Percentiles rank a stretch among this genome's conserved stretches.
phyloP scores from a whole-genome alignment of 2,329 filamentous ascomycete species.

The Aspergillus nomiae region DNA sequence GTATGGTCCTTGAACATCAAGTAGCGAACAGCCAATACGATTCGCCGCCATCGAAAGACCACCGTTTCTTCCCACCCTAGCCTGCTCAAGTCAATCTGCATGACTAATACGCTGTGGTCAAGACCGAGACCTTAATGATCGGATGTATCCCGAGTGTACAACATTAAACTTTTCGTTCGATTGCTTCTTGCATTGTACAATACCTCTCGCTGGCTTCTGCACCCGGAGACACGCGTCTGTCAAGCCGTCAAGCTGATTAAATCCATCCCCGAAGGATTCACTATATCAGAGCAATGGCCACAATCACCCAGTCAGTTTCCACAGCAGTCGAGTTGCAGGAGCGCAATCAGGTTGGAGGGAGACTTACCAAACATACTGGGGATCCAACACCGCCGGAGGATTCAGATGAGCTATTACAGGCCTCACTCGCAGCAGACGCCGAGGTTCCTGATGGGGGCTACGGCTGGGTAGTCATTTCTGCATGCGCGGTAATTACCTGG shows the following conservation, averaged over 20 bases:
- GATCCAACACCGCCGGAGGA: neutral
- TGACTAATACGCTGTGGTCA: neutral
- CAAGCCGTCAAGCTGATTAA: neutral
- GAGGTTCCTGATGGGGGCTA: conserved; percentile 36
- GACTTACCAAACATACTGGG: neutral
- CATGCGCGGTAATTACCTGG: conserved; percentile 56
- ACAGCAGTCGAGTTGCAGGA: neutral
- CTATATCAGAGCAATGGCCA: neutral
- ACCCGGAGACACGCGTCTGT: neutral
- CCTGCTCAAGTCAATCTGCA: neutral
- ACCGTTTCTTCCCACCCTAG: neutral
- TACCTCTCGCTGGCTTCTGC: neutral
- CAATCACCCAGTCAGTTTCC: neutral
- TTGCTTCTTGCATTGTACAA: neutral
- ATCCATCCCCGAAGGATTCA: neutral
- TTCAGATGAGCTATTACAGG: conserved; percentile 42
- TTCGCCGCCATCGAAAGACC: neutral
- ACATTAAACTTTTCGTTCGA: neutral
- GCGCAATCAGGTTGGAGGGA: neutral
- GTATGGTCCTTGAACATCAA: no score
- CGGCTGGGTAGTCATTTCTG: conserved; percentile 49
- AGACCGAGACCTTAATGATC: neutral
- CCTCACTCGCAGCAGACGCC: conserved; percentile 50
- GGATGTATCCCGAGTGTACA: neutral
- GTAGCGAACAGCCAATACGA: neutral